Evolutionary conservation across 2,329 filamentous ascomycete species (phyloP).

Genomic region (Cladosporium velox): DNA sequence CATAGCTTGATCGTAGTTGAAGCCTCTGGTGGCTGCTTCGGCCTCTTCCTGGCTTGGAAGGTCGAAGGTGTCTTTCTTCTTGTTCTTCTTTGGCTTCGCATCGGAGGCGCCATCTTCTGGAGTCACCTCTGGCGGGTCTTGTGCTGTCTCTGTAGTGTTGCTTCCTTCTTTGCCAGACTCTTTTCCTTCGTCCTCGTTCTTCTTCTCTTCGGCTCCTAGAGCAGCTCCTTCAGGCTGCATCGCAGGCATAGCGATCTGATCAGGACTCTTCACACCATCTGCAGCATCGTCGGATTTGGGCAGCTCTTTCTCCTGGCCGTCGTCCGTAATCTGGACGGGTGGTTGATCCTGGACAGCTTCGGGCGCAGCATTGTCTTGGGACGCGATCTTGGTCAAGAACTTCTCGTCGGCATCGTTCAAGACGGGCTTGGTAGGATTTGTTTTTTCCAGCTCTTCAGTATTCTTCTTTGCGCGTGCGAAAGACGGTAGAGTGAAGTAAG

Average conservation of each 20-base stretch:
- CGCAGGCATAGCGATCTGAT: conserved; percentile 34
- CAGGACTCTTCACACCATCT: conserved; percentile 25
- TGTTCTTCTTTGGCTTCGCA: conserved; percentile 34
- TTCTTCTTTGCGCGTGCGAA: conserved; percentile 41
- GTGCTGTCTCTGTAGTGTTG: conserved; percentile 27
- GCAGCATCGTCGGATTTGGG: conserved; percentile 30
- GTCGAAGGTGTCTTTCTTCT: conserved; percentile 33
- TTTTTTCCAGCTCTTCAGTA: conserved; percentile 39
- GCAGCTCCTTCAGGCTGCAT: conserved; percentile 38
- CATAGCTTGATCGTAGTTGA: conserved; percentile 22
- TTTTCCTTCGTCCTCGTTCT: conserved; percentile 28
- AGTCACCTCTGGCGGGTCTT: conserved; percentile 27
- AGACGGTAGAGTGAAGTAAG: conserved; percentile 39
- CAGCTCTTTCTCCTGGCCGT: conserved; percentile 38
- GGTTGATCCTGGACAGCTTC: conserved; percentile 40
- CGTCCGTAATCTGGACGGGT: conserved; percentile 34
- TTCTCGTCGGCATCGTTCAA: conserved; percentile 63
- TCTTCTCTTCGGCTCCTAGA: conserved; percentile 32
- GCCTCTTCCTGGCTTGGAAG: conserved; percentile 41
- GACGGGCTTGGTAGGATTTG: conserved; percentile 46
- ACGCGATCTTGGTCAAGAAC: conserved; percentile 56
- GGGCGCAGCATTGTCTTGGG: conserved; percentile 44
- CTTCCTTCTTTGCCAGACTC: conserved; percentile 23
- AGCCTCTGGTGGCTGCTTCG: conserved; percentile 35
- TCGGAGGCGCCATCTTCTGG: conserved; percentile 27